Base-by-base conservation (phyloP, 495 filamentous ascomycete species). In the Aeminium ludgeri region DNA sequence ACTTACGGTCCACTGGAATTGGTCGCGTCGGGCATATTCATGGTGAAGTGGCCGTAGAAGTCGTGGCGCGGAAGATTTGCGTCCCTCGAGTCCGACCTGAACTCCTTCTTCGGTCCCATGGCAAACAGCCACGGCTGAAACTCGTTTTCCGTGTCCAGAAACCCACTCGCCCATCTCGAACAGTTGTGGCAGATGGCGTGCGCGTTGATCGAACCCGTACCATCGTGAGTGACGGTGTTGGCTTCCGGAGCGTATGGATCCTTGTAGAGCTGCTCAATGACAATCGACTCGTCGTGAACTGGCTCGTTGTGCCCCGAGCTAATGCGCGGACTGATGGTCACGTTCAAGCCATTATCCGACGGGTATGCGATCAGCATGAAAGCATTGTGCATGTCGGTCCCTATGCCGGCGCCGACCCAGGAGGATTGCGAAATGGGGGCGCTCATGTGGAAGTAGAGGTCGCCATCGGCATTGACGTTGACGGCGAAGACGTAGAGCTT, bases 111-210 rank as follows among this genome's bases (percentile, higher is more conserved):
- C 23, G 43, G 48, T 5, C 74, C 75, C 11, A 66, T 49, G 10
- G 67, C 74, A 46, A 68, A 80, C 32, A 76, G 68, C 56, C 74
- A 68, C 10, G 60, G 52, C 36, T 67, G 58, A 1, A 55, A 34
- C 1, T 51, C 59, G 34, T 52, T 62, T 20, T 34, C 49, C 4
- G 60, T 48, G 46, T 67, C 55, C 13, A 72, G 46, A n/a, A 49
- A 57, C 13, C 62, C 60, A 17, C 46, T 41, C 16, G 58, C 53
- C 64, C 65, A 72, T 12, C 44, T 49, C n/a, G 58, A 61, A 53
- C 73, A 77, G 49, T 60, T 59, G 18, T 60, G 61, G 2, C 59
- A 66, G 43, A 69, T 68, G 29, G 65, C 62, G 28, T 58, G 51
- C 1, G 60, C 55, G 7, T 65, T 66, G 3, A 63, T 68, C 3